A percentile compares a stretch with the other conserved stretches of the same genome.
Evolutionary conservation across 2,329 filamentous ascomycete species (phyloP).

Genomic region (Dactylonectria estremocensis): DNA sequence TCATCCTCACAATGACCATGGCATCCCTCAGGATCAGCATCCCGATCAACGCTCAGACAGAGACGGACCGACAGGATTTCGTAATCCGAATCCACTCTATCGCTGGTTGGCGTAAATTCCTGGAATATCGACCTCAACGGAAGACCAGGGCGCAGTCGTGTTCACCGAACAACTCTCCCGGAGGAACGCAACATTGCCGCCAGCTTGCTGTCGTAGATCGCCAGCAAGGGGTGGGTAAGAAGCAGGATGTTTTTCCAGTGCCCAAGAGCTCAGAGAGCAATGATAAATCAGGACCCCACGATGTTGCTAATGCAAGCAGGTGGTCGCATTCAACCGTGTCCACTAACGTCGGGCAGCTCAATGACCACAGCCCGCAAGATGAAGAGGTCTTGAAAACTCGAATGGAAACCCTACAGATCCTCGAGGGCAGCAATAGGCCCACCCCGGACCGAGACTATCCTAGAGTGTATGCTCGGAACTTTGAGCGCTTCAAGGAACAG

Average conservation of each 20-base stretch:
- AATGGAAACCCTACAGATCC: conserved; percentile 10
- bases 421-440: conserved; percentile 13
- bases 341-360: background rate
- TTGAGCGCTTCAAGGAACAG: background rate
- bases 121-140: background rate
- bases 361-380: background rate
- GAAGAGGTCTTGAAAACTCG: conserved; percentile 1
- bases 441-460: conserved; percentile 12
- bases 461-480: background rate
- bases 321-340: background rate
- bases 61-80: background rate
- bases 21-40: conserved; percentile 6
- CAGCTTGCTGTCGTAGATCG: background rate
- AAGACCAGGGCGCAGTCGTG: background rate
- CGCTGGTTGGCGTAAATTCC: background rate
- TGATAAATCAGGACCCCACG: background rate
- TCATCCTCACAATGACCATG: background rate
- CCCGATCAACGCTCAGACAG: background rate
- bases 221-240: background rate
- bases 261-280: background rate
- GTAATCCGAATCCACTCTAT: conserved; percentile 1
- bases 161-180: background rate
- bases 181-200: background rate
- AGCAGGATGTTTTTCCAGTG: background rate
- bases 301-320: background rate